Evolutionary conservation across 2,329 filamentous ascomycete species (phyloP).

Genomic region (Diplodia intermedia): DNA sequence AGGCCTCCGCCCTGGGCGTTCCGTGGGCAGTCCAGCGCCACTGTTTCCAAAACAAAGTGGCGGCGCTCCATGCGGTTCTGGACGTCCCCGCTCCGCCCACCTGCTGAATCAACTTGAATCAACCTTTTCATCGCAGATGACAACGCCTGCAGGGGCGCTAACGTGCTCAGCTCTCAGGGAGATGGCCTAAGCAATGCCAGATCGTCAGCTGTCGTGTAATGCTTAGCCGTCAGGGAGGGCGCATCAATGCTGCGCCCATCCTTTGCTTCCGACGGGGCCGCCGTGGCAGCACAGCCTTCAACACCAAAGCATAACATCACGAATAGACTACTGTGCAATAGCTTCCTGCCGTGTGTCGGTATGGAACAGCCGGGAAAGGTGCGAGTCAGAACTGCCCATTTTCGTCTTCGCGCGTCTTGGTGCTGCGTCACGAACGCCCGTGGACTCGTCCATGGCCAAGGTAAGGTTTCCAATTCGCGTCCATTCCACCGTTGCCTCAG

Average conservation of each 20-base stretch:
- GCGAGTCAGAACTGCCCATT: not conserved
- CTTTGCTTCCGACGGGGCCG: slow-evolving; percentile 16
- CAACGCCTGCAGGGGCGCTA: slow-evolving; percentile 14
- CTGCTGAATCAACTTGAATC: slow-evolving; percentile 2
- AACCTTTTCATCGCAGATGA: slow-evolving; percentile 3
- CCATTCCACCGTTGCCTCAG: not conserved
- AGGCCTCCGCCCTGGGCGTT: not conserved
- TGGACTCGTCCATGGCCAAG: slow-evolving; percentile 1
- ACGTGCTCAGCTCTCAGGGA: slow-evolving; percentile 21
- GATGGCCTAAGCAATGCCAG: slow-evolving; percentile 23
- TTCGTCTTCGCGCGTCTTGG: not conserved
- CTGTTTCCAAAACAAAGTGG: slow-evolving; percentile 25
- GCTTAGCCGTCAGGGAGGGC: slow-evolving; percentile 4
- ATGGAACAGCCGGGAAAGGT: not conserved
- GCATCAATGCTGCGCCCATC: not conserved
- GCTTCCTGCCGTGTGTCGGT: not conserved
- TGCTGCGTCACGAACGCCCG: not conserved
- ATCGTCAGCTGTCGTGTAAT: slow-evolving; percentile 26
- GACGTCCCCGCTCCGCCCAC: slow-evolving; percentile 1
- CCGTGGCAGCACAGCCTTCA: slow-evolving; percentile 17
- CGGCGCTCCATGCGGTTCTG: slow-evolving; percentile 23
- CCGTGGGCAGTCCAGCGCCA: slow-evolving; percentile 3
- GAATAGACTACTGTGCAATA: not conserved
- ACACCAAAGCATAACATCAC: slow-evolving; percentile 18
- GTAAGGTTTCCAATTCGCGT: not conserved